phyloP scores from a whole-genome alignment of 257 asterid species.

The Datura wrightii region DNA sequence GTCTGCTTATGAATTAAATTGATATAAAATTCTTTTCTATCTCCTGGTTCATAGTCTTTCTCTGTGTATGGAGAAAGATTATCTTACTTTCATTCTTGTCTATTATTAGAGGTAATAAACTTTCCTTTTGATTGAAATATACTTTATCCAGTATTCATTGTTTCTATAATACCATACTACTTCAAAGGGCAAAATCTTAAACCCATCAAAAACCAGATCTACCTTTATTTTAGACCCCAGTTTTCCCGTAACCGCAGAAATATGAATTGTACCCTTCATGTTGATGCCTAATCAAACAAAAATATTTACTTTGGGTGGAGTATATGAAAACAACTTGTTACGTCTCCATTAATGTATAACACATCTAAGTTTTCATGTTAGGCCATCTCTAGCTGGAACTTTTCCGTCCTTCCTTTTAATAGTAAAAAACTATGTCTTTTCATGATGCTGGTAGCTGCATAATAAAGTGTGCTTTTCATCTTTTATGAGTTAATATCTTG shows the following conservation, averaged over 20 bases:
- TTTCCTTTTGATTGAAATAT: background rate
- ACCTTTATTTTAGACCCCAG: constrained; percentile 6
- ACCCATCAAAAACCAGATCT: background rate
- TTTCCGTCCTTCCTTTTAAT: background rate
- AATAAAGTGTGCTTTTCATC: too few species aligned
- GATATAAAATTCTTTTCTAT: background rate
- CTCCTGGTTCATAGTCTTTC: background rate
- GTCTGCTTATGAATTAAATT: background rate
- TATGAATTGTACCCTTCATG: background rate
- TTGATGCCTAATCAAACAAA: background rate
- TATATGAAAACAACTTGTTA: background rate
- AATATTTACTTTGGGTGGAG: background rate
- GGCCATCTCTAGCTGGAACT: background rate
- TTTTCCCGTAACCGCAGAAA: background rate
- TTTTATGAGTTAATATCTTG: too few species aligned
- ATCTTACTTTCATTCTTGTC: background rate
- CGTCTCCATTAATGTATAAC: background rate
- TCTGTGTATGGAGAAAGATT: background rate
- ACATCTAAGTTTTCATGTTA: background rate
- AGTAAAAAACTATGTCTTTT: background rate
- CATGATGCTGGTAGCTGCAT: background rate
- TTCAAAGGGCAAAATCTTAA: constrained; percentile 9
- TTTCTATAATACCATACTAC: background rate
- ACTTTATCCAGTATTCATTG: background rate
- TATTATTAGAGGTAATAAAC: background rate